Conservation (phyloP, 164 flowering plant genomes). For the Malania oleifera region DNA sequence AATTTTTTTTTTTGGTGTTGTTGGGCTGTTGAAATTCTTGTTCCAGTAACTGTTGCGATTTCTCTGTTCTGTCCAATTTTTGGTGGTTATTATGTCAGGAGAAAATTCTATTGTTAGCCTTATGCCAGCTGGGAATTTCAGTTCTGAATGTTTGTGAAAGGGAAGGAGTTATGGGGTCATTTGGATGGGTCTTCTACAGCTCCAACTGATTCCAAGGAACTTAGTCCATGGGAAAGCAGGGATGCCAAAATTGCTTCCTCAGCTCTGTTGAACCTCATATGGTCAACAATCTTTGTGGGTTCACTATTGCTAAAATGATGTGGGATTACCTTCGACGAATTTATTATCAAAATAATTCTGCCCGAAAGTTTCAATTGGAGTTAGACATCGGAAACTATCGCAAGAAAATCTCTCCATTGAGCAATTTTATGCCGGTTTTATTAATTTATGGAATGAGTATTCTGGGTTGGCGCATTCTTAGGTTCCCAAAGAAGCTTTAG, state of each 20-base stretch:
- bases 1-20: too few species aligned
- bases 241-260: conserved; percentile 6
- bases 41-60: too few species aligned
- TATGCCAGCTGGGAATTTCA: conserved; percentile 12
- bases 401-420: conserved; percentile 3
- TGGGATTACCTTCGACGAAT: conserved; percentile 3
- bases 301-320: not conserved
- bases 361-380: conserved; percentile 6
- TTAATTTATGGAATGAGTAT: conserved; percentile 3
- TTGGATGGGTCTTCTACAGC: conserved; percentile 3
- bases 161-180: conserved; percentile 14
- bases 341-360: conserved; percentile 7
- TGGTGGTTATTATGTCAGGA: too few species aligned
- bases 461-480: not conserved
- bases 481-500: not conserved
- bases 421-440: conserved; percentile 5
- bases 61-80: too few species aligned
- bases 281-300: conserved; percentile 1
- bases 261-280: conserved; percentile 12
- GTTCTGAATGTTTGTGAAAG: conserved; percentile 10
- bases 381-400: conserved; percentile 7
- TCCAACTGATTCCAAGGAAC: not conserved
- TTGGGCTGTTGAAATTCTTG: too few species aligned
- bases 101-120: too few species aligned
- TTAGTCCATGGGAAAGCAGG: conserved; percentile 2